A percentile compares a stretch with the other conserved stretches of the same genome.
Conservation (phyloP, 768 basidiomycete species). For the Mycena epipterygia region DNA sequence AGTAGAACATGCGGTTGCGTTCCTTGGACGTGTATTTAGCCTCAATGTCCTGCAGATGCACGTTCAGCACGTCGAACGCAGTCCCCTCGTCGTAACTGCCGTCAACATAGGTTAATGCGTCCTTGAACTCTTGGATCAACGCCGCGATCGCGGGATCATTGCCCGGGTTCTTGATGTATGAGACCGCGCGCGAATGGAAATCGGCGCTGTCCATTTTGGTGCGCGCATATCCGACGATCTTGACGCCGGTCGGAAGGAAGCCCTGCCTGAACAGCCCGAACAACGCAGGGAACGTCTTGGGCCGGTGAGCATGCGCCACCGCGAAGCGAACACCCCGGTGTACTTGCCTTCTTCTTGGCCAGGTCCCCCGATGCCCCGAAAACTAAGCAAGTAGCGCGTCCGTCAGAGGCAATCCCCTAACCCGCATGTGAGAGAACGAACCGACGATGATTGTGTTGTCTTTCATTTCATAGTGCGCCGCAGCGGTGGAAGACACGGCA, state of each 20-base stretch:
- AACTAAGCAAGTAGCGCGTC: conserved; percentile 70
- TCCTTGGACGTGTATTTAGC: conserved; percentile 71
- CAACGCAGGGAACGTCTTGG: conserved; percentile 93
- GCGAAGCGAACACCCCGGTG: neutral
- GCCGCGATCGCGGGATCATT: conserved; percentile 68
- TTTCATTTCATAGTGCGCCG: conserved; percentile 75
- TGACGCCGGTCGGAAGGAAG: conserved; percentile 85
- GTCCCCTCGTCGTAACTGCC: conserved; percentile 91
- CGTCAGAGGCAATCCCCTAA: conserved; percentile 27
- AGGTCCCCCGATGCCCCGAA: conserved; percentile 97
- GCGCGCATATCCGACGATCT: conserved; percentile 96
- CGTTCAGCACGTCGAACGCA: conserved; percentile 83
- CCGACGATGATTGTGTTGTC: conserved; percentile 93
- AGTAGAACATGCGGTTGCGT: conserved; percentile 92
- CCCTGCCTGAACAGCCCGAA: conserved; percentile 88
- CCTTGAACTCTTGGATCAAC: conserved; percentile 88
- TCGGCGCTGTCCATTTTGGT: conserved; percentile 94
- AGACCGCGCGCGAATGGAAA: conserved; percentile 86
- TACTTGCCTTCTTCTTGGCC: conserved; percentile 99
- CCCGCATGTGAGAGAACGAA: conserved; percentile 50
- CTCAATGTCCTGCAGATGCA: conserved; percentile 84
- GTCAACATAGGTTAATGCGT: conserved; percentile 81
- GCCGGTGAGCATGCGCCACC: conserved; percentile 11
- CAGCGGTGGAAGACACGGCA: conserved; percentile 85
- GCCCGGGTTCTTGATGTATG: conserved; percentile 86